Conservation (phyloP, 305 asterid species). For the Fraxinus paxiana region DNA sequence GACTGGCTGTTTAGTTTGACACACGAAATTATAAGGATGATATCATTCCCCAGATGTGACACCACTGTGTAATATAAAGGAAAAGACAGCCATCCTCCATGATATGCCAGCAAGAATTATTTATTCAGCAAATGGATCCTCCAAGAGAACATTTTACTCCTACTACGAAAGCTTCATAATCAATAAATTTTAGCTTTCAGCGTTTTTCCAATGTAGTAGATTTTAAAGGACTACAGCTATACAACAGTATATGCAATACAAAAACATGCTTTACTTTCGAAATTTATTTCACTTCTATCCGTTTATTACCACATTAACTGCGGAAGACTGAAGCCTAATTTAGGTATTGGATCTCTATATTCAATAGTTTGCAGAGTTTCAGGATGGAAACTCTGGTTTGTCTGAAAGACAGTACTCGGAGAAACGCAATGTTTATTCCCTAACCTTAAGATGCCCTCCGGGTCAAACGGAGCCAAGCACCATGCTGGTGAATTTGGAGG, state of each 20-base stretch:
- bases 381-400: not conserved
- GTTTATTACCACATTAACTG: not conserved
- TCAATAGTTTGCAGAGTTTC: not conserved
- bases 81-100: not conserved
- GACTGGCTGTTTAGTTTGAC: not conserved
- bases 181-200: not conserved
- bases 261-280: not conserved
- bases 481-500: conserved; percentile 77
- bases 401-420: not conserved
- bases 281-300: not conserved
- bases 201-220: not conserved
- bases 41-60: not conserved
- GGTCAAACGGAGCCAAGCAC: conserved; percentile 94
- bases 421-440: conserved; percentile 4
- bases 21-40: not conserved
- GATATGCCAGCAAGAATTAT: not conserved
- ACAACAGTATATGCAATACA: not conserved
- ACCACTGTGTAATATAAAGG: not conserved
- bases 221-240: not conserved
- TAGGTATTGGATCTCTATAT: not conserved
- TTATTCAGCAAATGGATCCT: not conserved
- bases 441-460: conserved; percentile 86
- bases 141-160: not conserved
- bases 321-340: not conserved
- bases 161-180: not conserved